Base-by-base conservation (phyloP, 371 early-diverging fungal species). In the Mucor sp. region DNA sequence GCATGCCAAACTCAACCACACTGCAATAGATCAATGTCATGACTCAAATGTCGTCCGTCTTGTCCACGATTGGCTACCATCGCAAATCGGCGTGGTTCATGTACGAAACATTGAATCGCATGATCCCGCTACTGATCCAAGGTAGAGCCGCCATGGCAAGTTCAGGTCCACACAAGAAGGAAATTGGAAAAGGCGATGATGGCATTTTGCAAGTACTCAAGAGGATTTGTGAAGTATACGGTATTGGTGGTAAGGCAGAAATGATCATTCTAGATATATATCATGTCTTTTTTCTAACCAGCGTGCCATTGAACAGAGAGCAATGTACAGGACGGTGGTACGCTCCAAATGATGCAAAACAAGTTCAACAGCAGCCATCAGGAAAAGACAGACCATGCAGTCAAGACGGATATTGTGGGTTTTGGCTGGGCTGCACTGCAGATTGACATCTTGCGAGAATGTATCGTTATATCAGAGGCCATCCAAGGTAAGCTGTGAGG, bases 351-450 rank as follows among this genome's bases (percentile, higher is more conserved):
- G 48, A 53, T 72, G n/a, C 62, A 62, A 19, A 61, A 62, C 21
- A 62, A 57, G 27, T 41, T 60, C 14, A 53, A 66, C 14, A 6
- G 7, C 14, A 6, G 7, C 17, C 47, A 60, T 19, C 28, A 64
- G 6, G 35, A 50, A 27, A 35, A 53, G 35, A 58, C 30, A 47
- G 58, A 27, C 15, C 48, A 39, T 21, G 37, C 21, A 17, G 33
- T 25, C 11, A 62, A 48, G 17, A 6, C 35, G 0, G 58, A 55
- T 14, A 70, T 35, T 19, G 19, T 62, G 21, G 63, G 58, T 1
- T 85, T 85, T 73, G 95, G 95, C 4, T 94, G 94, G 94, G 89
- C 93, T 23, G 87, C 79, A 14, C 68, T 95, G 19, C 94, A 93
- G 71, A 89, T 93, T 59, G 90, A 89, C 71, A 87, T 91, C 11